Evolutionary conservation across 345 rosid species (phyloP).

Genomic region (Salix udensis): DNA sequence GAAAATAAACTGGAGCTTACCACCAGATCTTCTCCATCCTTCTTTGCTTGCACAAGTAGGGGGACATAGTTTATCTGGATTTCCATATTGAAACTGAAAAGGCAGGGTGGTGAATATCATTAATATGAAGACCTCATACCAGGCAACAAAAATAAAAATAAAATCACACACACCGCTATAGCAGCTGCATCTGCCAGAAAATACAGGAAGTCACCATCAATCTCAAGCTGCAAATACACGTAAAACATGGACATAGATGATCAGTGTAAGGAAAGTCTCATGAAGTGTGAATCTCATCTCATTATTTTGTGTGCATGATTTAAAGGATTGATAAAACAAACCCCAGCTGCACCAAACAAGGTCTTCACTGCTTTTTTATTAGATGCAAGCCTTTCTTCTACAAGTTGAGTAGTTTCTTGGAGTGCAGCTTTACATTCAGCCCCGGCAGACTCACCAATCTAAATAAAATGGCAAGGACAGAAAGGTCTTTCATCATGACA

Average conservation of each 20-base stretch:
- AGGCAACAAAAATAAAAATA: constrained; percentile 9
- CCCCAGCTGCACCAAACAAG: constrained; percentile 75
- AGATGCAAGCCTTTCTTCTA: constrained; percentile 59
- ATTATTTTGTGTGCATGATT: neutral
- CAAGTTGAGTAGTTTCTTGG: constrained; percentile 64
- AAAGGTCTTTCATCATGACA: neutral
- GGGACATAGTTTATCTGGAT: constrained; percentile 68
- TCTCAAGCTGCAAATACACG: constrained; percentile 46
- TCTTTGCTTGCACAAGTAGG: constrained; percentile 86
- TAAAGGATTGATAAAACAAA: constrained; percentile 24
- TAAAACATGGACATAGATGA: constrained; percentile 3
- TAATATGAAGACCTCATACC: neutral
- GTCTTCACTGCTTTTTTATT: constrained; percentile 56
- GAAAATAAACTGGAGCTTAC: constrained; percentile 34
- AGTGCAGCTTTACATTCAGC: constrained; percentile 81
- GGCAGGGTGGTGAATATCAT: neutral
- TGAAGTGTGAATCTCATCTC: neutral
- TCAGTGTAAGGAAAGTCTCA: neutral
- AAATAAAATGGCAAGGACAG: constrained; percentile 5
- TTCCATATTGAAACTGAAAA: constrained; percentile 85
- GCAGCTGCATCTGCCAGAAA: constrained; percentile 88
- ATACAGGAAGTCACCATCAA: constrained; percentile 87
- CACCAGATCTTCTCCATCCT: constrained; percentile 69
- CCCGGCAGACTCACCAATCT: constrained; percentile 90
- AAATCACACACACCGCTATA: constrained; percentile 45